Percentiles rank a stretch among this genome's conserved stretches.
Conservation (phyloP, 345 rosid genomes). For the Sonneratia alba region DNA sequence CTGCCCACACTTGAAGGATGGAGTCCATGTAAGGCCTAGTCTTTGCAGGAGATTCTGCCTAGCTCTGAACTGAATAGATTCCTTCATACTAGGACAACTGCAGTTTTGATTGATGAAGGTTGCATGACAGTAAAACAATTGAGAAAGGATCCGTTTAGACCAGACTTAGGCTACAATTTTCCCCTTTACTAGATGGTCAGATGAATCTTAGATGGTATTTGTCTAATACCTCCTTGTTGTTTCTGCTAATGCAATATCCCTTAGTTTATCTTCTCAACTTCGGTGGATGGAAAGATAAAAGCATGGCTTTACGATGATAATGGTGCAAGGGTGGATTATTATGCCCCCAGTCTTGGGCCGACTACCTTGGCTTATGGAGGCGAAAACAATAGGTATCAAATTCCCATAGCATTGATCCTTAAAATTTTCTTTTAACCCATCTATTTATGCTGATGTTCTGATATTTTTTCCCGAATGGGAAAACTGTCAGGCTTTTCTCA, state of each 20-base stretch:
- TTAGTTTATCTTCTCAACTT: conserved; percentile 37
- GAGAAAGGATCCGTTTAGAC: no score
- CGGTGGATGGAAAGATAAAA: conserved; percentile 36
- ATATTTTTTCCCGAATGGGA: background rate
- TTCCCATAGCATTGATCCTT: background rate
- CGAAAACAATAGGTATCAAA: conserved; percentile 16
- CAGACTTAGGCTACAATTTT: no score
- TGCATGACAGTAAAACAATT: no score
- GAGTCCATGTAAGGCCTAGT: conserved; percentile 31
- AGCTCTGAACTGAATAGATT: no score
- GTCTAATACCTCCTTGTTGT: no score
- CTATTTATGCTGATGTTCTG: background rate
- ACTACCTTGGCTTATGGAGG: conserved; percentile 26
- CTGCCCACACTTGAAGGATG: conserved; percentile 50
- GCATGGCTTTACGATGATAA: conserved; percentile 27
- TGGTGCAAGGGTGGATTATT: conserved; percentile 22
- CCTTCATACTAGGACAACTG: no score
- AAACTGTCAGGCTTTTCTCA: conserved; percentile 23
- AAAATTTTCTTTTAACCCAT: background rate
- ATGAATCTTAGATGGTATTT: no score
- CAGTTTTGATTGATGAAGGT: no score
- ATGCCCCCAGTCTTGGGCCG: conserved; percentile 30
- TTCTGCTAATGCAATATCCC: background rate
- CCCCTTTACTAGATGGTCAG: no score
- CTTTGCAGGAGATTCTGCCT: no score